Evolutionary conservation across 1,139 yeast genomes (phyloP), one percentile per base, ranked within the genome.

Genomic region (Neolecta irregularis): DNA sequence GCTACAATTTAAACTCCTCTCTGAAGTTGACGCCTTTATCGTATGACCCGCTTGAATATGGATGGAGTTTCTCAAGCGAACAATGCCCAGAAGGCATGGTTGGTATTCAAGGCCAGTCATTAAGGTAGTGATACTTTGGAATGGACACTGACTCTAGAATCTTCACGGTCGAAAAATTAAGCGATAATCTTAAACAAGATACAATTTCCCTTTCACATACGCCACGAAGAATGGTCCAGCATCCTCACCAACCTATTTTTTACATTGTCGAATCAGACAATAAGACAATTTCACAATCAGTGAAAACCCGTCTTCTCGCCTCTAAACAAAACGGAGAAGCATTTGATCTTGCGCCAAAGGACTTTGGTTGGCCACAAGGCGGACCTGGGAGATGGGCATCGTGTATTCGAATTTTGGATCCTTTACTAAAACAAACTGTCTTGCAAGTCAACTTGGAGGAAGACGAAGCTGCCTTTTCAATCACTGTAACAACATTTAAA

Each of bases 71-170:
- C 48, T 58, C 62, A 13, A 73, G 80, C 30, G 77, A 68, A 41
- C 91, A 76, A 41, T 71, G 67, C 37, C 71, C 54, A 48, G 66
- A 46, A 55, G 85, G 62, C 4, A 59, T 76, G 8, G 74, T 79
- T 18, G 83, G 80, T 0, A 61, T 77, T 8, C 58, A 62, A 26
- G 69, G 64, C 3, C 62, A 60, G 33, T 61, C 60, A 19, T 58
- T 79, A 45, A 33, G 46, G 45, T 42, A 36, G n/a, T 35, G 4
- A 9, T 9, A 33, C n/a, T 21, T 3, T 28, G 18, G n/a, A n/a
- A n/a, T n/a, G n/a, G n/a, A n/a, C n/a, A n/a, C n/a, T n/a, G n/a
- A n/a, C n/a, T n/a, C n/a, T 25, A 57, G 65, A 2, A 76, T 80
- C 26, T 68, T 76, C 50, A 67, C 75, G 1, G 52, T 77, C 15